Conservation (phyloP, 2,329 filamentous ascomycete genomes). For the Ceratocystis papillata region DNA sequence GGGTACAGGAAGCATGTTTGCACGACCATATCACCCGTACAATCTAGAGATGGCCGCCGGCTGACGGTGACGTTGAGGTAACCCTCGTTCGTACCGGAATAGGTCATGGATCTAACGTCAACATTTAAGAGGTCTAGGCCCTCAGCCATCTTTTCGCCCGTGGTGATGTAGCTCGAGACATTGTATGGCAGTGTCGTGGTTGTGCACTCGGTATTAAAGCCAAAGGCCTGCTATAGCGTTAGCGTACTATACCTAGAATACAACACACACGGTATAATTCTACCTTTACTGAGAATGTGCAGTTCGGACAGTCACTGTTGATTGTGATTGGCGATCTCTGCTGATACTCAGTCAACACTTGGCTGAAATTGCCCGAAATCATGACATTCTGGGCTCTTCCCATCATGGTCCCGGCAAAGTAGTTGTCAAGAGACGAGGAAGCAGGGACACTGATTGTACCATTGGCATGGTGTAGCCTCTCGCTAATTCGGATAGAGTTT, state of each 20-base stretch:
- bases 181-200: constrained; percentile 13
- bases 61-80: constrained; percentile 23
- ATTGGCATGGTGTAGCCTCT: constrained; percentile 18
- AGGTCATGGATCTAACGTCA: constrained; percentile 3
- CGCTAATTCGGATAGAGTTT: constrained; percentile 23
- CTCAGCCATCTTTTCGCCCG: constrained; percentile 1
- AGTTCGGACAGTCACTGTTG: constrained; percentile 24
- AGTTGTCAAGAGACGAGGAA: constrained; percentile 16
- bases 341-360: constrained; percentile 22
- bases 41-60: constrained; percentile 19
- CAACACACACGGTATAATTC: neutral
- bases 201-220: constrained; percentile 17
- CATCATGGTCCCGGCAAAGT: constrained; percentile 21
- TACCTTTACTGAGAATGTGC: constrained; percentile 22
- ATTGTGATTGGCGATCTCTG: constrained; percentile 21
- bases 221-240: constrained; percentile 16
- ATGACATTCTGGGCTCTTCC: constrained; percentile 23
- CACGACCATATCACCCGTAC: constrained; percentile 18
- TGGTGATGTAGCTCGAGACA: constrained; percentile 12
- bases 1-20: constrained; percentile 23
- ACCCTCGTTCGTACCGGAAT: constrained; percentile 10
- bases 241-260: neutral
- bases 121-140: constrained; percentile 15
- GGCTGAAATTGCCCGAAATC: constrained; percentile 23
- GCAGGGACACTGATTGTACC: constrained; percentile 20